A percentile compares a stretch with the other conserved stretches of the same genome.
phyloP scores from a whole-genome alignment of 495 filamentous ascomycete species.

The Aspergillus avenaceus region DNA sequence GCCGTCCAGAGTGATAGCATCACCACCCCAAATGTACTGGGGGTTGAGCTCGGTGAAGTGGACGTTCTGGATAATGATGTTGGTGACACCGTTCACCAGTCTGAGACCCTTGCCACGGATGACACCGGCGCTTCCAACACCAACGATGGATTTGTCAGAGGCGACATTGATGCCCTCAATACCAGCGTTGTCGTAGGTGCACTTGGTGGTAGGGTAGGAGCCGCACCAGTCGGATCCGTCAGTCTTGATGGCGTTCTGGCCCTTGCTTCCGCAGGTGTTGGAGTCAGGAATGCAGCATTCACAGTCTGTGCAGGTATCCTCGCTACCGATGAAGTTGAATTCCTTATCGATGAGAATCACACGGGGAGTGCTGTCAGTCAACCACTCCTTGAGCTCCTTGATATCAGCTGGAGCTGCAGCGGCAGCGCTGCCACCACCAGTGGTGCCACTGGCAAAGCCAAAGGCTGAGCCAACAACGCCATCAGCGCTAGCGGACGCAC shows the following conservation, averaged over 20 bases:
- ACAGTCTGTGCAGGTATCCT: slow-evolving; percentile 37
- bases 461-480: slow-evolving; percentile 36
- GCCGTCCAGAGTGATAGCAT: slow-evolving; percentile 33
- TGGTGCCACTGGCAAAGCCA: slow-evolving; percentile 45
- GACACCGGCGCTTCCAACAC: slow-evolving; percentile 31
- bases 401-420: slow-evolving; percentile 39
- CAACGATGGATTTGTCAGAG: slow-evolving; percentile 38
- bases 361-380: slow-evolving; percentile 37
- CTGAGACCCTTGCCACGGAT: slow-evolving; percentile 37
- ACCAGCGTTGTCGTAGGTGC: slow-evolving; percentile 36
- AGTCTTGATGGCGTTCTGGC: slow-evolving; percentile 27
- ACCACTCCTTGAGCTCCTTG: slow-evolving; percentile 27
- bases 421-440: slow-evolving; percentile 46
- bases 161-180: slow-evolving; percentile 28
- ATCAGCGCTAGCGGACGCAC: slow-evolving; percentile 15
- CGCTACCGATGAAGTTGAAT: slow-evolving; percentile 42
- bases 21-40: slow-evolving; percentile 39
- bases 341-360: slow-evolving; percentile 46
- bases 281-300: slow-evolving; percentile 26
- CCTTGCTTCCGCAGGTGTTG: slow-evolving; percentile 21
- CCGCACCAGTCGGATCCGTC: slow-evolving; percentile 28
- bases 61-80: slow-evolving; percentile 45
- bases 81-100: slow-evolving; percentile 32
- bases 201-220: slow-evolving; percentile 21
- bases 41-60: slow-evolving; percentile 41